Conservation (phyloP, 306 rosid genomes). For the Gastrolobium bilobum region DNA sequence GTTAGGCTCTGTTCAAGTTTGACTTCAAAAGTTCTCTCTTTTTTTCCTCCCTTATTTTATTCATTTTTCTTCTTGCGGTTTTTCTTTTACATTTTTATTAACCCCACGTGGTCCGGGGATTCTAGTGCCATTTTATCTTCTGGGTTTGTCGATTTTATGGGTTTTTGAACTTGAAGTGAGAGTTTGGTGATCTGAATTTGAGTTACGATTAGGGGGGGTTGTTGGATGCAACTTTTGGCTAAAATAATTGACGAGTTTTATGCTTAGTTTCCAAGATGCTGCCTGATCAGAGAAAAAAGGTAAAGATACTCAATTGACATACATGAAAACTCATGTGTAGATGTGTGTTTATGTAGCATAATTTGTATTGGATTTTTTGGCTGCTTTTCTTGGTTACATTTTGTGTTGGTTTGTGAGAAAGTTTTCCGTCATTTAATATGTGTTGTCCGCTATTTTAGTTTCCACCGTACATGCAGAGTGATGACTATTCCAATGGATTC, state of each 20-base stretch:
- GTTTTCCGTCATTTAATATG: background rate
- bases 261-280: conserved; percentile 73
- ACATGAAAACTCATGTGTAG: background rate
- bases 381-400: background rate
- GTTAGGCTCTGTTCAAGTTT: conserved; percentile 38
- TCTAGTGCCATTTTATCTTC: conserved; percentile 34
- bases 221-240: conserved; percentile 54
- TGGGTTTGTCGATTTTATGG: background rate
- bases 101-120: conserved; percentile 46
- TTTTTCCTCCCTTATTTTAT: background rate
- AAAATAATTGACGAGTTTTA: conserved; percentile 48
- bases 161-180: conserved; percentile 31
- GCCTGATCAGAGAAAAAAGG: conserved; percentile 90
- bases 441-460: background rate
- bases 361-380: background rate
- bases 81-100: conserved; percentile 43
- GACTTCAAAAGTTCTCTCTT: conserved; percentile 14
- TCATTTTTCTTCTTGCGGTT: conserved; percentile 6
- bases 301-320: conserved; percentile 39
- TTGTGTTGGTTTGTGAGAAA: background rate
- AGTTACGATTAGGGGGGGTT: conserved; percentile 44
- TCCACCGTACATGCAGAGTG: too few relatives aligned
- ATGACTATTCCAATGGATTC: background rate
- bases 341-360: background rate
- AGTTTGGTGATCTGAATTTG: conserved; percentile 60